phyloP scores from a whole-genome alignment of 129 eudicot species.

The Chrysanthemum seticuspe region DNA sequence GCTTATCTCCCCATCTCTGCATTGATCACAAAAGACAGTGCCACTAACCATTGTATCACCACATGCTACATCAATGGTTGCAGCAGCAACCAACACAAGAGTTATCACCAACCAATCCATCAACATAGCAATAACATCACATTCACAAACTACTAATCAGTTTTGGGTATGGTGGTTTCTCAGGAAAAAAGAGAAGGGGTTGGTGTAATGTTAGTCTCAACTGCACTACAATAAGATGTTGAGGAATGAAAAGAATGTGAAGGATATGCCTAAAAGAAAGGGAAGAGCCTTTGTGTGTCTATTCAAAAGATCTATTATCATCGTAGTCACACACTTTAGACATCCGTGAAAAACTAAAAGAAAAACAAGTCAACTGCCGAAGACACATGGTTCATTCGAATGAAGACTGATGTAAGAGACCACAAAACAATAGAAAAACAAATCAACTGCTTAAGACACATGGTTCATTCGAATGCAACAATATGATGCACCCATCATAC shows the following conservation, averaged over 20 bases:
- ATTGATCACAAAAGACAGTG: conserved; percentile 86
- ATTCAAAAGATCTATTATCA: conserved; percentile 18
- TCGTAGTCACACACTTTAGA: background rate
- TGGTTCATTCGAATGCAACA: background rate
- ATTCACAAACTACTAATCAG: conserved; percentile 13
- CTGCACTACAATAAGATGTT: conserved; percentile 26
- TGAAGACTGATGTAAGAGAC: background rate
- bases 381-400: background rate
- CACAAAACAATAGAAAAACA: background rate
- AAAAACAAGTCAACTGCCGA: background rate
- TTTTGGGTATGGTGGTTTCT: background rate
- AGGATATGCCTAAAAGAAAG: background rate
- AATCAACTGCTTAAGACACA: conserved; percentile 4
- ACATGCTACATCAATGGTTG: conserved; percentile 43
- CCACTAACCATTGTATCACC: conserved; percentile 73
- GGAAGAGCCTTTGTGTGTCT: conserved; percentile 24
- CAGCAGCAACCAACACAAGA: conserved; percentile 29
- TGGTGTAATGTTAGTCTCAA: conserved; percentile 25
- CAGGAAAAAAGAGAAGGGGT: background rate
- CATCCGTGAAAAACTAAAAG: background rate
- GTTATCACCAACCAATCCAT: conserved; percentile 43
- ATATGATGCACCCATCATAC: too few species aligned
- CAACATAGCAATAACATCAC: conserved; percentile 3
- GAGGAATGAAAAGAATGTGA: background rate
- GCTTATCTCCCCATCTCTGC: conserved; percentile 75